phyloP scores from a whole-genome alignment of 2,329 filamentous ascomycete species.

The Hypoxylon sp. region DNA sequence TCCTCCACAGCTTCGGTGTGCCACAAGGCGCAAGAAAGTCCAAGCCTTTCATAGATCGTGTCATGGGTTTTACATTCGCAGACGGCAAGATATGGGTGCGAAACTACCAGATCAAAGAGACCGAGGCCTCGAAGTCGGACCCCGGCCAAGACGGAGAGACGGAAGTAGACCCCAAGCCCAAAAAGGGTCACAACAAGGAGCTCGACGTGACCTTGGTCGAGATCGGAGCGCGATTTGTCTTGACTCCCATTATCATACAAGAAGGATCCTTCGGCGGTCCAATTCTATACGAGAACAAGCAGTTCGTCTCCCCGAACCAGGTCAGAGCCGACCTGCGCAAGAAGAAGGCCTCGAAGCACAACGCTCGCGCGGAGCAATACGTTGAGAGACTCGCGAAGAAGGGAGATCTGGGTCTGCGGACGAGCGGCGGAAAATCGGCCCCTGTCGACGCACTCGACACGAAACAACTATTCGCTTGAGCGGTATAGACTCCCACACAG shows the following conservation, averaged over 20 bases:
- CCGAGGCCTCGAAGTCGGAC: constrained; percentile 69
- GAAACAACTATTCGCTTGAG: constrained; percentile 78
- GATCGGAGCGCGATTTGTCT: constrained; percentile 91
- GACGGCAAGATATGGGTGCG: constrained; percentile 97
- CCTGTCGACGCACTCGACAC: constrained; percentile 80
- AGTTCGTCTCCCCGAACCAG: constrained; percentile 97
- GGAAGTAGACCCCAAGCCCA: constrained; percentile 55
- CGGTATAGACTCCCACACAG: constrained; percentile 9
- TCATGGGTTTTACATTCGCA: constrained; percentile 90
- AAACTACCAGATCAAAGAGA: constrained; percentile 92
- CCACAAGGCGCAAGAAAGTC: constrained; percentile 87
- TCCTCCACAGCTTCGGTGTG: constrained; percentile 91
- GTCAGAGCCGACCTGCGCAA: constrained; percentile 83
- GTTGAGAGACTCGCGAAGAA: constrained; percentile 80
- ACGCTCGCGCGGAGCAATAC: constrained; percentile 78
- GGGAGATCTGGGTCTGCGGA: constrained; percentile 79
- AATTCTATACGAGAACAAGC: constrained; percentile 97
- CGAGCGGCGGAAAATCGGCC: constrained; percentile 71
- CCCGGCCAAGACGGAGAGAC: constrained; percentile 58
- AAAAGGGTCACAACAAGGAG: constrained; percentile 62
- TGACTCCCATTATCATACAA: constrained; percentile 91
- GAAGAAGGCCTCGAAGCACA: constrained; percentile 82
- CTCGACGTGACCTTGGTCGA: constrained; percentile 88
- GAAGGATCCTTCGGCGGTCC: constrained; percentile 96
- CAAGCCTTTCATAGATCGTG: constrained; percentile 96